These are phyloP conservation scores for Simmondsia chinensis DNA, from an alignment of 148 eudicot genomes.

Conservation along the genomic window DNA sequence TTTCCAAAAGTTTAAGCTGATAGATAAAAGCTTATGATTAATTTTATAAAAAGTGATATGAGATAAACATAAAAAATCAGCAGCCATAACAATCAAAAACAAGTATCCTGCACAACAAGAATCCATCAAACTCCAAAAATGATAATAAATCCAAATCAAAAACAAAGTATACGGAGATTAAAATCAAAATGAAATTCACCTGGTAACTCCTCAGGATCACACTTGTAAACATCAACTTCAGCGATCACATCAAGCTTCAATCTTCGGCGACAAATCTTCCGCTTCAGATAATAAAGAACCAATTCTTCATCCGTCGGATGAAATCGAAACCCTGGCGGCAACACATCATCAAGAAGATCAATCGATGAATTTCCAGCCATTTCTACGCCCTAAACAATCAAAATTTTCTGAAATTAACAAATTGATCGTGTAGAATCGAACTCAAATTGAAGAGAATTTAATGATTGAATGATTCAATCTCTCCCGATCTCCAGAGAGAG, in stretches of 20 bases:
- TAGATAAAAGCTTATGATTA: too few relatives aligned
- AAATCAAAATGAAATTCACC: slow-evolving; percentile 25
- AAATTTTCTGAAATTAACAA: too few relatives aligned
- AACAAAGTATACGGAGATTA: background rate
- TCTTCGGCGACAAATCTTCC: slow-evolving; percentile 50
- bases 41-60: too few relatives aligned
- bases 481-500: too few relatives aligned
- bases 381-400: too few relatives aligned
- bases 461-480: too few relatives aligned
- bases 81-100: slow-evolving; percentile 1
- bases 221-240: slow-evolving; percentile 81
- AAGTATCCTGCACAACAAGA: background rate
- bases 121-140: background rate
- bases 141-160: background rate
- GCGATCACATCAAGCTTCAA: slow-evolving; percentile 49
- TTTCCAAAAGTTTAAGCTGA: too few relatives aligned
- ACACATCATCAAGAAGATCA: slow-evolving; percentile 11
- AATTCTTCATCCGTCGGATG: slow-evolving; percentile 89
- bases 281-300: slow-evolving; percentile 64
- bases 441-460: too few relatives aligned
- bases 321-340: slow-evolving; percentile 87
- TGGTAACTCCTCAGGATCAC: slow-evolving; percentile 84
- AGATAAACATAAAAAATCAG: too few relatives aligned
- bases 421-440: too few relatives aligned
- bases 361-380: slow-evolving; percentile 6